Evolutionary conservation across 345 rosid genomes (phyloP).

Genomic region (Combretum micranthum): DNA sequence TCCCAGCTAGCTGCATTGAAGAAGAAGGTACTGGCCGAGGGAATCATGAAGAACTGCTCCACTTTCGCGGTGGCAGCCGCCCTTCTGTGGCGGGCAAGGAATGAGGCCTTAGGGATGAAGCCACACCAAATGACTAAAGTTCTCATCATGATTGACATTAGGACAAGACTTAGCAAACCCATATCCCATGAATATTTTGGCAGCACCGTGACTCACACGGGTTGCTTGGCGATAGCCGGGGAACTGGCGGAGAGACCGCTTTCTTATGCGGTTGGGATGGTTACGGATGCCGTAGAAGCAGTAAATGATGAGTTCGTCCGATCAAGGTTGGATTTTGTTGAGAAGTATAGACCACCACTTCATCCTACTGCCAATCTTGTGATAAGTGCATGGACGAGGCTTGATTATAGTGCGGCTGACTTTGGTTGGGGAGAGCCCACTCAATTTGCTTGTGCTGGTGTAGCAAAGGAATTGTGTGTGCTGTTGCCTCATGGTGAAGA

Average conservation of each 20-base stretch:
- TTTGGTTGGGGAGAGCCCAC: conserved; percentile 25
- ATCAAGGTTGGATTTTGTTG: conserved; percentile 12
- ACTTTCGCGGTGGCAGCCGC: conserved; percentile 6
- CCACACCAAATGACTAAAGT: background rate
- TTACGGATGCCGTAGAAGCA: conserved; percentile 5
- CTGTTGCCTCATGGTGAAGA: conserved; percentile 9
- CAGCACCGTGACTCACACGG: conserved; percentile 6
- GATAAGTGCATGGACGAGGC: conserved; percentile 22
- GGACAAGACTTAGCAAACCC: conserved; percentile 5
- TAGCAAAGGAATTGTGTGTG: conserved; percentile 18
- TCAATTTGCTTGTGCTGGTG: conserved; percentile 10
- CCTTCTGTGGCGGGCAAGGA: too few species aligned
- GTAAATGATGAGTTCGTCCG: conserved; percentile 14
- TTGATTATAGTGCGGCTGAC: conserved; percentile 8
- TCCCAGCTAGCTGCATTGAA: conserved; percentile 4
- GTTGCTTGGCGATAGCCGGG: conserved; percentile 6
- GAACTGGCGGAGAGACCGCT: conserved; percentile 12
- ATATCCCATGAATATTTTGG: conserved; percentile 8
- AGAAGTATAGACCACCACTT: conserved; percentile 6
- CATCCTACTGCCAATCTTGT: conserved; percentile 9
- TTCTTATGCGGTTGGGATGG: conserved; percentile 8
- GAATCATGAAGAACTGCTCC: conserved; percentile 4
- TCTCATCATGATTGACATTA: conserved; percentile 10
- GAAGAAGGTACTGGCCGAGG: conserved; percentile 4
- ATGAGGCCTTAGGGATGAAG: too few species aligned